Evolutionary conservation across 2,329 filamentous ascomycete genomes (phyloP), one percentile per base, ranked within the genome.

Genomic region (Fusarium sambucinum): DNA sequence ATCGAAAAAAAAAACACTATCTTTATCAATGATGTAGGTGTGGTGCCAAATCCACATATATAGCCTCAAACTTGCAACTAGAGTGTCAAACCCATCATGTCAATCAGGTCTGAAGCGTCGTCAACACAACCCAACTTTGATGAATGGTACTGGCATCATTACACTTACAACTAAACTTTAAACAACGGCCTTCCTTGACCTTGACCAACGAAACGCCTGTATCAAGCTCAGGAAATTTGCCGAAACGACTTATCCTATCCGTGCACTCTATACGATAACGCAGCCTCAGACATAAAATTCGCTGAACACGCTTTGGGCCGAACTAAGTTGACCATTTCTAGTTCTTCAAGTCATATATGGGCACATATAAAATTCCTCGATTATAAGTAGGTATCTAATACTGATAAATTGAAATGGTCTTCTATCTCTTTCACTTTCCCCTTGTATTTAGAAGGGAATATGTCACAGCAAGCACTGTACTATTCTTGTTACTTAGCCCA

Each of bases 141-240:
- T n/a, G 2, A 37, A 3, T 6, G 3, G 17, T 16, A 19, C 19
- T 23, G 13, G 4, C 8, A 42, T 11, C 3, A 4, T 2, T 4
- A 7, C 8, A 7, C 16, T 10, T 2, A 3, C 1, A 17, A 41
- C 9, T 25, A 9, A 11, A 4, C 9, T 9, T 1, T 6, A 14
- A 4, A 12, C 5, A 25, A 14, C 21, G 25, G 21, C 6, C 8
- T 16, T 16, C 4, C 19, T 9, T 14, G 12, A 17, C 10, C 3
- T 11, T 16, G 9, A 41, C 23, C 4, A 17, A 7, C 2, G 5
- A 17, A 17, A 9, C 8, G 8, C 14, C 13, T 25, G 14, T 41
- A 41, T 5, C 13, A 17, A 25, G 8, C 13, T 10, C 11, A 9
- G 14, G 3, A 12, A 16, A 10, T 8, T 41, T 25, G 6, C 21